Conservation (phyloP, 306 rosid species). For the Spatholobus suberectus region DNA sequence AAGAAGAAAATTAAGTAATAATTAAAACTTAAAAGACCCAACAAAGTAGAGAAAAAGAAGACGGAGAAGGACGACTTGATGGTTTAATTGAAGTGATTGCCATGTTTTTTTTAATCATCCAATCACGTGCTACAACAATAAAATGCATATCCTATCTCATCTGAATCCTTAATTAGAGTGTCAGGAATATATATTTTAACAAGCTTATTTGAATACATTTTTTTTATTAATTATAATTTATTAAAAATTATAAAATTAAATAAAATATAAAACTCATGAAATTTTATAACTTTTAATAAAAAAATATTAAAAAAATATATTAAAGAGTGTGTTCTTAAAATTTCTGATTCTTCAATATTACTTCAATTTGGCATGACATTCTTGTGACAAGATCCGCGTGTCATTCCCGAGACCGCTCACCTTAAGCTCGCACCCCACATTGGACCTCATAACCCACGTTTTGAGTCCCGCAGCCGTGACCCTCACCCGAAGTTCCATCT, state of each 20-base stretch:
- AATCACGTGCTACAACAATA: not conserved
- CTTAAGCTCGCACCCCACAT: conserved; percentile 52
- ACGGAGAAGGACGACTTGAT: not conserved
- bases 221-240: too few relatives aligned
- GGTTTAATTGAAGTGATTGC: not conserved
- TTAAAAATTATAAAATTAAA: too few relatives aligned
- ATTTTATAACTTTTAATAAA: too few relatives aligned
- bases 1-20: not conserved
- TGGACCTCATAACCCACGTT: conserved; percentile 40
- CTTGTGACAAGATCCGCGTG: conserved; percentile 36
- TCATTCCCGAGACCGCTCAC: conserved; percentile 22
- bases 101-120: not conserved
- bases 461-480: not conserved
- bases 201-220: too few relatives aligned
- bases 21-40: not conserved
- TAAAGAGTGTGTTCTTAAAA: too few relatives aligned
- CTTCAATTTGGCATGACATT: conserved; percentile 41
- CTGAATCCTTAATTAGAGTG: not conserved
- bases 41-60: not conserved
- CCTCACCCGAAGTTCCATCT: conserved; percentile 43
- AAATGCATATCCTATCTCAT: not conserved
- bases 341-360: too few relatives aligned
- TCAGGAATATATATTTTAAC: too few relatives aligned
- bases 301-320: too few relatives aligned
- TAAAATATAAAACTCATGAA: too few relatives aligned